Conservation (phyloP, 257 asterid species). For the Przewalskia tangutica region DNA sequence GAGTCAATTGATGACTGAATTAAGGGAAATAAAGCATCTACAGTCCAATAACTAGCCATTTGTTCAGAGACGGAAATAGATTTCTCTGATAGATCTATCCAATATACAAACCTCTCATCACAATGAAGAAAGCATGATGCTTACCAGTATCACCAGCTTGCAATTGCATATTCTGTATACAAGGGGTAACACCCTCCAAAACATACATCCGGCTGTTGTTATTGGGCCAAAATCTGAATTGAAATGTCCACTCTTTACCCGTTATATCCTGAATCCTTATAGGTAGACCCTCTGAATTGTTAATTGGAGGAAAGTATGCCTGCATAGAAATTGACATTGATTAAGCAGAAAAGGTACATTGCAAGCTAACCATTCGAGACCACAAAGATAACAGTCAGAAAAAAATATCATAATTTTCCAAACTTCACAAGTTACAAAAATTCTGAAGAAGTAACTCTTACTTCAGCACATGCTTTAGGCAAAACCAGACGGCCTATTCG, state of each 20-base stretch:
- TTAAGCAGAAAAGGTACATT: neutral
- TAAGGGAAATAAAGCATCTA: neutral
- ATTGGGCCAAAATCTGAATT: slow-evolving; percentile 97
- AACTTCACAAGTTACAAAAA: neutral
- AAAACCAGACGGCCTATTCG: slow-evolving; percentile 96
- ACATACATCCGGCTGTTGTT: slow-evolving; percentile 99
- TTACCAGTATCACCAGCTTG: slow-evolving; percentile 99
- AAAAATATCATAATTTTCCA: neutral
- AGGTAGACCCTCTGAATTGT: slow-evolving; percentile 93
- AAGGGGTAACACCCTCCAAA: slow-evolving; percentile 97
- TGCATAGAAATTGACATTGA: slow-evolving; percentile 22
- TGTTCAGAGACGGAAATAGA: neutral
- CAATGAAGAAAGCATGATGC: neutral
- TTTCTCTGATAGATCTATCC: neutral
- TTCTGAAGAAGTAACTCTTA: slow-evolving; percentile 25
- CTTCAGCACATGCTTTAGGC: slow-evolving; percentile 99
- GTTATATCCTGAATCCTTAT: slow-evolving; percentile 87
- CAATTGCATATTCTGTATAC: slow-evolving; percentile 95
- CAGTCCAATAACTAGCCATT: neutral
- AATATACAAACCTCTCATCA: neutral
- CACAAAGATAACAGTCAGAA: neutral
- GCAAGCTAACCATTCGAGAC: neutral
- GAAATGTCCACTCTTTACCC: slow-evolving; percentile 97
- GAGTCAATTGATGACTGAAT: neutral
- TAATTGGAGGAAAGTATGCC: slow-evolving; percentile 90